phyloP scores from a whole-genome alignment of 1,284 basidiomycete species.

The Prillingera fragicola region DNA sequence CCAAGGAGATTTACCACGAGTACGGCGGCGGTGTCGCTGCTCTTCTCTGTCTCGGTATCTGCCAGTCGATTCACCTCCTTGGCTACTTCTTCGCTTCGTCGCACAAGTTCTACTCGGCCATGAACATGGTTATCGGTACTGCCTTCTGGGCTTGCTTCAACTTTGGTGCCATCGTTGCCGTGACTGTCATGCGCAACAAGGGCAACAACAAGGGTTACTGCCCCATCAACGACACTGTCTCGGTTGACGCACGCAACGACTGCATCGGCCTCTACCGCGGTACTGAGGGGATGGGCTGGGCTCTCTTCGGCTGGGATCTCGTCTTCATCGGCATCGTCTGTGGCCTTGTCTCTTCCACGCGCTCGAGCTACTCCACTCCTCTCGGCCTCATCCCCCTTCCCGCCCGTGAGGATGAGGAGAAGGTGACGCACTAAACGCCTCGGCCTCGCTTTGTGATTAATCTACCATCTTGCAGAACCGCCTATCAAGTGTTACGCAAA shows the following conservation, averaged over 20 bases:
- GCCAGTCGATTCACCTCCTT: constrained; percentile 20
- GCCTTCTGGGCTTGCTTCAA: constrained; percentile 23
- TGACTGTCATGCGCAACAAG: constrained; percentile 17
- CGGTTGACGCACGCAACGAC: constrained; percentile 9
- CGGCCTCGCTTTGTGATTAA: too few species aligned
- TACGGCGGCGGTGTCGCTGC: constrained; percentile 30
- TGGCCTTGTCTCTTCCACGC: constrained; percentile 14
- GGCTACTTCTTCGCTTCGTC: constrained; percentile 15
- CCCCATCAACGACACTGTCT: neutral
- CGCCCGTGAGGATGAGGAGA: constrained; percentile 1
- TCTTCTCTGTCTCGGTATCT: constrained; percentile 22
- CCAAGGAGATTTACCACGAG: constrained; percentile 12
- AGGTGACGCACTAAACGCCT: constrained; percentile 4
- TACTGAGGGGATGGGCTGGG: constrained; percentile 13
- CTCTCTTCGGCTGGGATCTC: constrained; percentile 17
- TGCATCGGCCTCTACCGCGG: constrained; percentile 27
- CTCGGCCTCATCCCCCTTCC: constrained; percentile 19
- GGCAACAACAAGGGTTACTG: constrained; percentile 21
- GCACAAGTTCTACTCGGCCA: constrained; percentile 16
- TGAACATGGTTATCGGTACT: constrained; percentile 14
- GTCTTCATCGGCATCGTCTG: constrained; percentile 24
- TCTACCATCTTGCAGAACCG: too few species aligned
- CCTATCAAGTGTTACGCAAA: too few species aligned
- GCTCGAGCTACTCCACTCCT: constrained; percentile 13
- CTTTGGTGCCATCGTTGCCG: constrained; percentile 23